Evolutionary conservation across 805 yeast species (phyloP).

Genomic region (Wickerhamomyces tratensis): DNA sequence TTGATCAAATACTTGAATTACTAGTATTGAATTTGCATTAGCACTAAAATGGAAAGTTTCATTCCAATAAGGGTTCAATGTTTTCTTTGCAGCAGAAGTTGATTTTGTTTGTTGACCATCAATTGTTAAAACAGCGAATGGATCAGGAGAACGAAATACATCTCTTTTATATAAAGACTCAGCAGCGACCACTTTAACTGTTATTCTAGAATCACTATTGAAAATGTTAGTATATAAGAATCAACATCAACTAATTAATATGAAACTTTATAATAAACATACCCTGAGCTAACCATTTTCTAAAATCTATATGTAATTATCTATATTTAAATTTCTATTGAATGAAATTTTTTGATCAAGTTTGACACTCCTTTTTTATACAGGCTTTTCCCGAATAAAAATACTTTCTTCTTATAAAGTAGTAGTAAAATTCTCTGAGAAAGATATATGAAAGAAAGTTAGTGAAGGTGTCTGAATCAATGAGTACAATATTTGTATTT

Average conservation of each 20-base stretch:
- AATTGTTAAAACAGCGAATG: constrained; percentile 95
- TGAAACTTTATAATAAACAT: background rate
- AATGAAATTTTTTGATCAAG: too few species aligned
- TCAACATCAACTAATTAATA: background rate
- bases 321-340: too few species aligned
- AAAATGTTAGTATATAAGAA: constrained; percentile 4
- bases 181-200: constrained; percentile 82
- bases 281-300: background rate
- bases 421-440: too few species aligned
- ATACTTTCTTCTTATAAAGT: too few species aligned
- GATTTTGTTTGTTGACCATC: constrained; percentile 96
- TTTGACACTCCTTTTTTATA: too few species aligned
- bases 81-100: constrained; percentile 87
- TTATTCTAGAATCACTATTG: constrained; percentile 9
- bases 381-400: too few species aligned
- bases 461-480: too few species aligned
- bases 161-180: constrained; percentile 94
- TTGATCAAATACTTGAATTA: constrained; percentile 93
- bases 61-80: constrained; percentile 97
- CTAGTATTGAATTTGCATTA: constrained; percentile 73
- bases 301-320: too few species aligned
- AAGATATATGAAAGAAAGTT: too few species aligned
- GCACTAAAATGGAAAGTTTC: constrained; percentile 76
- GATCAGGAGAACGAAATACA: constrained; percentile 93
- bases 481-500: too few species aligned